Conservation (phyloP, 768 basidiomycete genomes). For the Xerocomellus intermedius region DNA sequence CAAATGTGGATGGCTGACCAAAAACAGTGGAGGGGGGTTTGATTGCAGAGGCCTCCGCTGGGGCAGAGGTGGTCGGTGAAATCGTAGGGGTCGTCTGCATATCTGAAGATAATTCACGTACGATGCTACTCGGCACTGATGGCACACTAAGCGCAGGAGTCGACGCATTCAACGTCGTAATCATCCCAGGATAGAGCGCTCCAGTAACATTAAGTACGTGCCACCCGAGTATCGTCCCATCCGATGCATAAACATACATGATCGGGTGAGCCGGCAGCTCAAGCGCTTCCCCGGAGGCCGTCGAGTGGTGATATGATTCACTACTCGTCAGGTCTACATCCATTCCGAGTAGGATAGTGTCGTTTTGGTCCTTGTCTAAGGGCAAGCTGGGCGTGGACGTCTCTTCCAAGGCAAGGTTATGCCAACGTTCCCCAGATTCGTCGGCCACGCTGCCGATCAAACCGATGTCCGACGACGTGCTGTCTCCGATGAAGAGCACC, state of each 20-base stretch:
- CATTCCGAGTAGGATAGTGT: constrained; percentile 65
- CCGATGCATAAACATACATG: constrained; percentile 73
- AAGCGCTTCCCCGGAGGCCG: constrained; percentile 40
- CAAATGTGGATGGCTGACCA: constrained; percentile 33
- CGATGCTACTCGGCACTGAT: constrained; percentile 20
- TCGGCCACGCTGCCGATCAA: constrained; percentile 36
- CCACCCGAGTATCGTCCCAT: constrained; percentile 78
- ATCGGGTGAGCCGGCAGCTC: constrained; percentile 55
- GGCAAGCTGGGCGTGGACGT: constrained; percentile 59
- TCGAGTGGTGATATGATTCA: constrained; percentile 37
- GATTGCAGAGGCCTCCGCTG: constrained; percentile 27
- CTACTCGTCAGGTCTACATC: constrained; percentile 63
- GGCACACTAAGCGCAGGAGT: constrained; percentile 1
- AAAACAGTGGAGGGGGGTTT: constrained; percentile 34
- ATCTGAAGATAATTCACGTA: constrained; percentile 30
- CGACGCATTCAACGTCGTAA: constrained; percentile 22
- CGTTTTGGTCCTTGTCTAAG: constrained; percentile 64
- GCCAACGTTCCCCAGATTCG: constrained; percentile 39
- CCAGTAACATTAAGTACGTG: constrained; percentile 57
- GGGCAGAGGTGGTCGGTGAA: constrained; percentile 17
- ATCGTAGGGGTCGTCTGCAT: constrained; percentile 29
- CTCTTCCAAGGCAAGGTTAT: constrained; percentile 47
- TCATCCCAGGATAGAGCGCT: constrained; percentile 56
- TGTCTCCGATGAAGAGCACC: constrained; percentile 47
- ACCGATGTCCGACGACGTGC: constrained; percentile 51